A percentile compares a stretch with the other conserved stretches of the same genome.
phyloP scores from a whole-genome alignment of 164 flowering plant genomes.

The Piper longum region DNA sequence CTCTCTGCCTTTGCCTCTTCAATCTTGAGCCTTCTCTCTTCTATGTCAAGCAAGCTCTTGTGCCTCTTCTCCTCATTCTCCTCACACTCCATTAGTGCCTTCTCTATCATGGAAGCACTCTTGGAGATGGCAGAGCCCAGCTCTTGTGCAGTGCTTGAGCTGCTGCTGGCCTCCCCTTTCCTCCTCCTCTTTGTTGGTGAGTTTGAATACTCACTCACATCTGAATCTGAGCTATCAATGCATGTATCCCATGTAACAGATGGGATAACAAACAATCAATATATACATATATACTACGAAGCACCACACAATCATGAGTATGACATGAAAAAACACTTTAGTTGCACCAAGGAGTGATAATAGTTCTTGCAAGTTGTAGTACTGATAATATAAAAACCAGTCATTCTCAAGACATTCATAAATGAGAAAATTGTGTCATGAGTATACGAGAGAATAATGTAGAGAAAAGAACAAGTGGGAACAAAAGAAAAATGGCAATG shows the following conservation, averaged over 20 bases:
- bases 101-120: conserved; percentile 56
- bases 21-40: conserved; percentile 45
- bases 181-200: conserved; percentile 51
- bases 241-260: conserved; percentile 15
- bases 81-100: conserved; percentile 45
- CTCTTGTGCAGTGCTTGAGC: conserved; percentile 12
- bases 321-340: too few species aligned
- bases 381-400: too few species aligned
- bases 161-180: conserved; percentile 14
- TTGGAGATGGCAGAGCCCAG: conserved; percentile 47
- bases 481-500: not conserved
- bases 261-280: conserved; percentile 12
- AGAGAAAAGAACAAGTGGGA: not conserved
- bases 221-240: conserved; percentile 46
- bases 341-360: too few species aligned
- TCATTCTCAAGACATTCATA: too few species aligned
- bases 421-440: too few species aligned
- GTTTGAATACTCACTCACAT: conserved; percentile 48
- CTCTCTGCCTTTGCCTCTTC: conserved; percentile 49
- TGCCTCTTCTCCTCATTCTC: conserved; percentile 64
- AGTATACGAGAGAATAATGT: not conserved
- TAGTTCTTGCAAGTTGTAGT: too few species aligned
- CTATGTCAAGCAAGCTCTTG: conserved; percentile 35
- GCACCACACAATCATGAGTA: not conserved
- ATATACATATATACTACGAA: not conserved